Conservation (phyloP, 148 eudicot genomes). For the Chenopodium suecicum region DNA sequence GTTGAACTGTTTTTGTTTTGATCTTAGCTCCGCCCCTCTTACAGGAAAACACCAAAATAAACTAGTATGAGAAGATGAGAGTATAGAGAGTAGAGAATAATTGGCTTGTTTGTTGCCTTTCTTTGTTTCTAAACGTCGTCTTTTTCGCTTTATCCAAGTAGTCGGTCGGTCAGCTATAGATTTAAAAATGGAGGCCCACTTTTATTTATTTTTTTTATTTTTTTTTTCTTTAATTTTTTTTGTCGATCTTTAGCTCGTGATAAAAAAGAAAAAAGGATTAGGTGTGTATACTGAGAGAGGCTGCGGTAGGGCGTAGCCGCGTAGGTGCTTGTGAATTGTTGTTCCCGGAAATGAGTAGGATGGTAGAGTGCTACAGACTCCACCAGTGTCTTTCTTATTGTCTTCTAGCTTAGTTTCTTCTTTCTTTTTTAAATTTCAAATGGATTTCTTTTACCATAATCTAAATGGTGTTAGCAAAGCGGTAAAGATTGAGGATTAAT, state of each 20-base stretch:
- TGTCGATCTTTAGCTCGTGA: slow-evolving; percentile 8
- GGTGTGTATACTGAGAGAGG: slow-evolving; percentile 15
- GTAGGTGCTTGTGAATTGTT: slow-evolving; percentile 38
- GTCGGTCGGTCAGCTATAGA: slow-evolving; percentile 24
- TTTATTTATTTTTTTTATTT: not conserved
- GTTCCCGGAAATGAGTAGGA: slow-evolving; percentile 45
- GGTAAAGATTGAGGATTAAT: too few species aligned
- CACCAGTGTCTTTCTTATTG: slow-evolving; percentile 37
- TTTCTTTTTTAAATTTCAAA: slow-evolving; percentile 29
- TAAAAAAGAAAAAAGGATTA: slow-evolving; percentile 31
- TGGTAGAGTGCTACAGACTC: slow-evolving; percentile 31
- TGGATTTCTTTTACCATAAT: not conserved
- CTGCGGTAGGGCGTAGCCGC: slow-evolving; percentile 19
- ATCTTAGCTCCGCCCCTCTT: not conserved
- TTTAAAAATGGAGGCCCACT: slow-evolving; percentile 18
- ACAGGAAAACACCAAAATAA: slow-evolving; percentile 10
- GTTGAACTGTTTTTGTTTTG: not conserved
- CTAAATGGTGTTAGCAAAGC: too few species aligned
- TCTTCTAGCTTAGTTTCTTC: slow-evolving; percentile 23
- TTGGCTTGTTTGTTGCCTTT: slow-evolving; percentile 15
- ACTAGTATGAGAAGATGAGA: not conserved
- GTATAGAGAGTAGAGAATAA: slow-evolving; percentile 23
- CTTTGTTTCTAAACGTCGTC: slow-evolving; percentile 18
- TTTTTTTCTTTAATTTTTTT: too few species aligned
- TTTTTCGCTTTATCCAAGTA: slow-evolving; percentile 5